Percentiles rank a stretch among this genome's conserved stretches.
These are phyloP conservation scores for Mesembryanthemum crystallinum DNA, from an alignment of 148 eudicot species.

Conservation along the genomic window DNA sequence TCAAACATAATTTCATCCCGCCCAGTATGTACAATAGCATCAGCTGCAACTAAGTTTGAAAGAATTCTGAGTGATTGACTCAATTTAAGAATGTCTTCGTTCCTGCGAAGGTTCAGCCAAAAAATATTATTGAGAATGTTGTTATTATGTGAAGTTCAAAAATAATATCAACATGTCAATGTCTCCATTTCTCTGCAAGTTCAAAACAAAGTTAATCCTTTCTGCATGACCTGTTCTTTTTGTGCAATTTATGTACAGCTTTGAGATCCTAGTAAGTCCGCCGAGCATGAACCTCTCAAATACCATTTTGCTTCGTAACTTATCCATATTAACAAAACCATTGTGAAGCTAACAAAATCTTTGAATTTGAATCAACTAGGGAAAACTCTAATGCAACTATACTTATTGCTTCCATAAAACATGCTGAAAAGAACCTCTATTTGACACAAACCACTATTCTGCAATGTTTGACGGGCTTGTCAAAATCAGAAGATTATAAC, in stretches of 20 bases:
- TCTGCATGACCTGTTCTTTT: no score
- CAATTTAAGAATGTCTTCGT: slow-evolving; percentile 52
- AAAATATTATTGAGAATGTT: neutral
- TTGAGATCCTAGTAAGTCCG: neutral
- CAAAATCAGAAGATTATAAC: neutral
- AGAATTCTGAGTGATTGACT: slow-evolving; percentile 86
- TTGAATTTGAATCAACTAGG: no score
- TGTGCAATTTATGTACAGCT: neutral
- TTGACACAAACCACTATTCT: neutral
- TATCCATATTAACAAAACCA: neutral
- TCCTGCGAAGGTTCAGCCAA: slow-evolving; percentile 19
- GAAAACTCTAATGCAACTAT: no score
- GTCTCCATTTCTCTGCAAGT: neutral
- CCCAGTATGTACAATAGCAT: slow-evolving; percentile 54
- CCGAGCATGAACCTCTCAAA: neutral
- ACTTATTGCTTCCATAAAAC: no score
- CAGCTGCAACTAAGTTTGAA: slow-evolving; percentile 76
- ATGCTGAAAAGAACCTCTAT: neutral
- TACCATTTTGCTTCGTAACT: neutral
- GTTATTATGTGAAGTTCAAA: neutral
- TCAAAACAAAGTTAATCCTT: neutral
- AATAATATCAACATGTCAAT: neutral
- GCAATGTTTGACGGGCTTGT: neutral
- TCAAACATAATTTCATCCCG: slow-evolving; percentile 68
- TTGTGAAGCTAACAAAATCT: neutral